Evolutionary conservation across 2,329 filamentous ascomycete genomes (phyloP), one percentile per base, ranked within the genome.

Genomic region (Xylariomycetidae sp.): DNA sequence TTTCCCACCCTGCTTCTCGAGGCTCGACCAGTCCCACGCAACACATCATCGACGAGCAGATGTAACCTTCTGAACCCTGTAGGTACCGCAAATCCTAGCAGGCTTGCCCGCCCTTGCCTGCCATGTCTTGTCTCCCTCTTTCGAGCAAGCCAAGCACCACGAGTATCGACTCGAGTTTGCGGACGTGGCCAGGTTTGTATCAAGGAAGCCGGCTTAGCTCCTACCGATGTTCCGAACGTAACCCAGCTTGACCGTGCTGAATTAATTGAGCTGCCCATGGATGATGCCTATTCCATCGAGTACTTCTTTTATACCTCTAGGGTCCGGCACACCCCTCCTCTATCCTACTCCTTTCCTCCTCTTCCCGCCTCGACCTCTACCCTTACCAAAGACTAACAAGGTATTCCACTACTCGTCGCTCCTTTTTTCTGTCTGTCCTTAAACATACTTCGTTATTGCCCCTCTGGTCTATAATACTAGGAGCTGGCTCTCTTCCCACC

Each of bases 401-500:
- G 44, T 49, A 50, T 54, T 46, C 53, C 44, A 51, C 46, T 59
- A 58, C 60, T 59, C 71, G 67, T 72, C 70, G 56, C 66, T 74
- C 69, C 64, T 70, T 73, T 67, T 57, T 55, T 46, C 44, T 44
- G 51, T 49, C 42, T 48, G 50, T 40, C 46, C 41, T 44, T 54
- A 53, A 50, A 54, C 48, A 51, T 44, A 43, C 41, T 50, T 56
- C 62, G 56, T 59, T 61, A 63, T 61, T 58, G 58, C 58, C 54
- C 56, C 56, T 63, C 58, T 56, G 49, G 54, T 58, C 58, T 63
- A 62, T 62, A 62, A 62, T 56, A 58, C 66, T 67, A 66, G 63
- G 69, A 74, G 70, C 70, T 71, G 70, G 71, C 63, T 72, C 70
- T 74, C 67, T 70, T 61, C 51, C 50, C 50, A 59, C 60, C 56